Base-by-base conservation (phyloP, 2,329 filamentous ascomycete species). In the Xylaria sp. region DNA sequence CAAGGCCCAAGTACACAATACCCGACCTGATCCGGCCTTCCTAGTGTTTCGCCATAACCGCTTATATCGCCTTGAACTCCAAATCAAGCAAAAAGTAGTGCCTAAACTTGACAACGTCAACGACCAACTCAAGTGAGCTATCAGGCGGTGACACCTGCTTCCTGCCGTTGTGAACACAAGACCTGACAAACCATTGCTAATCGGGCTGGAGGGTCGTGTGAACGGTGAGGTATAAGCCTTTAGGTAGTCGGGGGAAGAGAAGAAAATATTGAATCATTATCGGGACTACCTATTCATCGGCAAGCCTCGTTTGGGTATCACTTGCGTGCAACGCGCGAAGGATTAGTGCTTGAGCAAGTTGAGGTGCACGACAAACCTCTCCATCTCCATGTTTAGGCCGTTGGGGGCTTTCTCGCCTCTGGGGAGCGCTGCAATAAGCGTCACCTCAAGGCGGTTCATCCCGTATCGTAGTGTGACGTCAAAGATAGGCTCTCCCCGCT, bases 381-480 rank as follows among this genome's bases (percentile, higher is more conserved):
- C 94, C 70, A 94, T 83, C 77, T 96, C 93, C 42, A 91, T 86
- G 69, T 90, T 88, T 9, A 89, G 83, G 0, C 87, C 89, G 30
- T 85, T 85, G 0, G 84, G 81, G 45, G 85, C 81, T 68, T 85
- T 88, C 75, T 88, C 83, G 21, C 85, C 87, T 74, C 84, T 87
- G 0, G 86, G 88, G 51, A 93, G 85, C 6, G 90, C 90, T 0
- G 92, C 92, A 71, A 94, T 88, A 66, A 95, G 84, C 74, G 95
- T 92, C 7, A 97, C 85, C 74, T 94, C 91, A 59, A 97, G 86
- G 54, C 90, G 86, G 73, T 96, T 97, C 59, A 93, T 85, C 6
- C 93, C 93, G 1, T 87, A 86, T 30, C 88, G 85, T 32, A 97
- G 82, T 60, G 87, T 87, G 7, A 90, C 86, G 73, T 97, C 94